Conservation (phyloP, 2,329 filamentous ascomycete genomes). For the Alternaria brassicicola region DNA sequence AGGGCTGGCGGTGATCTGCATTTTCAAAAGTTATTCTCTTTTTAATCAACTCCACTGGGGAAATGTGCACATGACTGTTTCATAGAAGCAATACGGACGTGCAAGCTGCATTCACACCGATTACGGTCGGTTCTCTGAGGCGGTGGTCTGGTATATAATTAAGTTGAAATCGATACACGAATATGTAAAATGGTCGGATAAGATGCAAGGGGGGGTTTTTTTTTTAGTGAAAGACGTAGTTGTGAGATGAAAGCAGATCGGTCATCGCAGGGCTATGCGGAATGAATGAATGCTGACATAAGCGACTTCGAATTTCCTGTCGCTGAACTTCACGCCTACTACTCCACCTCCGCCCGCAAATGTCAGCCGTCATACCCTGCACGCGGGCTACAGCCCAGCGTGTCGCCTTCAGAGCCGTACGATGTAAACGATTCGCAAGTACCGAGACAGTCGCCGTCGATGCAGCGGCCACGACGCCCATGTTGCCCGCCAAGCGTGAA, state of each 20-base stretch:
- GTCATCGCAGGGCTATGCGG: background rate
- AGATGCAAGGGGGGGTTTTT: background rate
- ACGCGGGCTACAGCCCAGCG: constrained; percentile 60
- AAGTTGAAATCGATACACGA: background rate
- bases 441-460: constrained; percentile 24
- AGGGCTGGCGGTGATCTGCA: constrained; percentile 21
- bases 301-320: constrained; percentile 33
- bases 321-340: constrained; percentile 10
- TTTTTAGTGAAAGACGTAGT: background rate
- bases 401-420: constrained; percentile 20
- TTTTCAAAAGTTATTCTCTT: constrained; percentile 32
- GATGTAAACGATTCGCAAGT: constrained; percentile 29
- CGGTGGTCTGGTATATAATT: background rate
- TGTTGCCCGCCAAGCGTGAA: constrained; percentile 9
- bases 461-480: constrained; percentile 4
- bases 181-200: background rate
- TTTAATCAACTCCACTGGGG: constrained; percentile 7
- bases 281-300: constrained; percentile 28
- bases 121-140: background rate
- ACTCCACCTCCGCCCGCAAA: constrained; percentile 45
- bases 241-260: background rate
- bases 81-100: background rate
- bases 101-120: background rate
- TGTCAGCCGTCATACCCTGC: constrained; percentile 63
- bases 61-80: constrained; percentile 2